A percentile compares a stretch with the other conserved stretches of the same genome.
Evolutionary conservation across 2,329 filamentous ascomycete species (phyloP).

Genomic region (Cyclaneusma minus): DNA sequence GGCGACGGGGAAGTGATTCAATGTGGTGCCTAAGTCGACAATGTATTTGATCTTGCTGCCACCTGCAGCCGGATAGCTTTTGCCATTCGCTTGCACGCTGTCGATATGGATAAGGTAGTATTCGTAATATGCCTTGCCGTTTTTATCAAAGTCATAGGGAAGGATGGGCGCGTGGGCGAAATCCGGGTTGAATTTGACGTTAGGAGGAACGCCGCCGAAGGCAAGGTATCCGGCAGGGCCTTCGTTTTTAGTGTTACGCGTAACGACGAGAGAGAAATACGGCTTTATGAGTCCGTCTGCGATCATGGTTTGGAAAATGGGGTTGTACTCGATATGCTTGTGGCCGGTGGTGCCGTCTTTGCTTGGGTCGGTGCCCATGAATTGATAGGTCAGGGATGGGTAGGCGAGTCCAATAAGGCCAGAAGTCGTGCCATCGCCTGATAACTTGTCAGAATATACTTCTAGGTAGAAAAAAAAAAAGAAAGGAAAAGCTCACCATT

Average conservation of each 20-base stretch:
- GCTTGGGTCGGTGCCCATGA: conserved; percentile 15
- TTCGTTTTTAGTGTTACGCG: conserved; percentile 15
- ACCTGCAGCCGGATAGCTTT: conserved; percentile 1
- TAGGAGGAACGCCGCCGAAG: conserved; percentile 32
- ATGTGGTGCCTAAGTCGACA: conserved; percentile 26
- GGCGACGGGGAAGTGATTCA: conserved; percentile 23
- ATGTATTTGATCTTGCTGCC: conserved; percentile 7
- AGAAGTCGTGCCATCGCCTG: conserved; percentile 26
- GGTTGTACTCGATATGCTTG: conserved; percentile 24
- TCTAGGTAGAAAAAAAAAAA: too few relatives aligned
- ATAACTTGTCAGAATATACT: too few relatives aligned
- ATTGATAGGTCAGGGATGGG: conserved; percentile 23
- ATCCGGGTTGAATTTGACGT: conserved; percentile 14
- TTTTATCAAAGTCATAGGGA: conserved; percentile 1
- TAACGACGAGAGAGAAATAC: conserved; percentile 31
- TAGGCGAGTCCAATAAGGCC: conserved; percentile 36
- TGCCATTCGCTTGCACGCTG: conserved; percentile 3
- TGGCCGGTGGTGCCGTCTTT: conserved; percentile 15
- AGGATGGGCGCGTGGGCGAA: conserved; percentile 9
- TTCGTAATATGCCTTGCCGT: conserved; percentile 6
- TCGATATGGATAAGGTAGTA: conserved; percentile 12
- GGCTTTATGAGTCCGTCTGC: conserved; percentile 24
- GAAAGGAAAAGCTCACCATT: too few relatives aligned
- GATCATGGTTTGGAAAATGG: conserved; percentile 34
- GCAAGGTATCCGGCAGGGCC: conserved; percentile 27